phyloP scores from a whole-genome alignment of 495 filamentous ascomycete species.

The Talaromyces trachyspermus region DNA sequence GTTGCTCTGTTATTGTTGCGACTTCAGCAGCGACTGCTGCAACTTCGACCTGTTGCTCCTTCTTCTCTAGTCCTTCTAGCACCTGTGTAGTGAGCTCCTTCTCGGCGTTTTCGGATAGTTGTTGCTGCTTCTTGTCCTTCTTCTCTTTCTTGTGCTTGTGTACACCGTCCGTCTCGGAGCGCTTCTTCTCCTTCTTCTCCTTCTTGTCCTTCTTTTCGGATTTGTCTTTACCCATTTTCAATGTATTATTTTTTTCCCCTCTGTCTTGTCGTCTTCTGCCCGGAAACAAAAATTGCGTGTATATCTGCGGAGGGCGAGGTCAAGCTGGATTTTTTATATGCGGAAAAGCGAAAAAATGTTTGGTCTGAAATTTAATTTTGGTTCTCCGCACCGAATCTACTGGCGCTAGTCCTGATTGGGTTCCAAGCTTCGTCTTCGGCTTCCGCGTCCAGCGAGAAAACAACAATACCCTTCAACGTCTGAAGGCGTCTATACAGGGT shows the following conservation, averaged over 20 bases:
- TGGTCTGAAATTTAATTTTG: constrained; percentile 26
- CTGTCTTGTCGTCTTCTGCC: too few relatives aligned
- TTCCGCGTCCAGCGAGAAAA: constrained; percentile 6
- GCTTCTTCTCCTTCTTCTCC: constrained; percentile 75
- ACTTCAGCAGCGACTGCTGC: constrained; percentile 28
- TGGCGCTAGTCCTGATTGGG: constrained; percentile 27
- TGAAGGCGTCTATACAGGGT: too few relatives aligned
- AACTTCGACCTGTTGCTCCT: constrained; percentile 26
- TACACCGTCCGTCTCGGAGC: constrained; percentile 67
- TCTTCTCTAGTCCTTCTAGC: constrained; percentile 45
- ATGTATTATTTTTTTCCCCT: too few relatives aligned
- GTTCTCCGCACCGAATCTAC: constrained; percentile 15
- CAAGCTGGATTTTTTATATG: constrained; percentile 19
- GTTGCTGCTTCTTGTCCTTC: constrained; percentile 59
- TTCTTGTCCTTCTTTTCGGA: constrained; percentile 63
- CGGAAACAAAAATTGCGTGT: too few relatives aligned
- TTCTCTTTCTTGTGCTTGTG: constrained; percentile 56
- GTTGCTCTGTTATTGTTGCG: constrained; percentile 41
- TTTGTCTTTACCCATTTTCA: constrained; percentile 47
- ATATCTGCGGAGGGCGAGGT: constrained; percentile 17
- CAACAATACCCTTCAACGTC: neutral
- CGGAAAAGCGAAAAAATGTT: constrained; percentile 31
- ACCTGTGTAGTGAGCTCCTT: constrained; percentile 51
- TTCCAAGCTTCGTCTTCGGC: constrained; percentile 4
- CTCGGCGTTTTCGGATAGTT: constrained; percentile 53